Evolutionary conservation across 2,329 filamentous ascomycete species (phyloP).

Genomic region (Clathrospora elynae): DNA sequence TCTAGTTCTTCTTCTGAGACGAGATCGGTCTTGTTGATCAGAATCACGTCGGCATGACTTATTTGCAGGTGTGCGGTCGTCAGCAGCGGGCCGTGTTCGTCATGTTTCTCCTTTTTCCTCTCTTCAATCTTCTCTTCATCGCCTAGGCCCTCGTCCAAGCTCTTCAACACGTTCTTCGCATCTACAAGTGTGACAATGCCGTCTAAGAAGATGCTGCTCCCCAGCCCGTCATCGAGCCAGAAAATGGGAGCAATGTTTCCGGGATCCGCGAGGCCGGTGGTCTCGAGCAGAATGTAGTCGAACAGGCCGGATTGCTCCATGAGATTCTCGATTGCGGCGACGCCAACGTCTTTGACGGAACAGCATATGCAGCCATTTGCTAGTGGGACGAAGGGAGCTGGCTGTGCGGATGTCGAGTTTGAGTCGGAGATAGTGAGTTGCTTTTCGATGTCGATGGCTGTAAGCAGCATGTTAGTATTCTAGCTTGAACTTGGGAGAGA

Average conservation of each 20-base stretch:
- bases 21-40: constrained; percentile 92
- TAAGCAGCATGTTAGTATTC: constrained; percentile 4
- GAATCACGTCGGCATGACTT: constrained; percentile 91
- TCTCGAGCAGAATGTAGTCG: constrained; percentile 97
- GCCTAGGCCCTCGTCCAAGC: constrained; percentile 69
- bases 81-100: constrained; percentile 68
- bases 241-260: constrained; percentile 95
- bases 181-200: constrained; percentile 96
- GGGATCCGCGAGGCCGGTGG: constrained; percentile 91
- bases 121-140: constrained; percentile 55
- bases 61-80: constrained; percentile 96
- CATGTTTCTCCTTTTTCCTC: constrained; percentile 51
- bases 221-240: constrained; percentile 95
- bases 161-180: constrained; percentile 85
- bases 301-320: constrained; percentile 95
- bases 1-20: constrained; percentile 72
- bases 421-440: constrained; percentile 78
- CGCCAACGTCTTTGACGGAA: constrained; percentile 94
- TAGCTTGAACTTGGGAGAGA: not conserved
- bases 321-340: constrained; percentile 91
- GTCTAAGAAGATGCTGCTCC: constrained; percentile 93
- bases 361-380: constrained; percentile 98
- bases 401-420: constrained; percentile 36
- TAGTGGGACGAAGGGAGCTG: constrained; percentile 77
- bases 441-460: constrained; percentile 93